Evolutionary conservation across 768 basidiomycete species (phyloP), one percentile per base, ranked within the genome.

Genomic region (Tephrocybe sp.): DNA sequence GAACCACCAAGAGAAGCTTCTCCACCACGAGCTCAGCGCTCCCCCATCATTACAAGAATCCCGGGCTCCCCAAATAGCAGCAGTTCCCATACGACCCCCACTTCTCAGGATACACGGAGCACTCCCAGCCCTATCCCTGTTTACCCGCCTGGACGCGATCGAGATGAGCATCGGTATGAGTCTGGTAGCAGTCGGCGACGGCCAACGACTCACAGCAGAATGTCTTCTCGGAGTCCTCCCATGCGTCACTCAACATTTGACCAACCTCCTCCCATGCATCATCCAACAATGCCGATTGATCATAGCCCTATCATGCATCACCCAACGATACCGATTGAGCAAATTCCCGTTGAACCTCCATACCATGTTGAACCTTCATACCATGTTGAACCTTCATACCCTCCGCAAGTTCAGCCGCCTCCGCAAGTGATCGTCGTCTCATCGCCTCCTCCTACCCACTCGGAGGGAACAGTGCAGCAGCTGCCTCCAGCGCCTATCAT

Each of bases 311-410:
- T n/a, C n/a, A n/a, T n/a, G n/a, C n/a, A n/a, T n/a, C 19, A 23
- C 5, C 40, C 12, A 11, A 17, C 40, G 22, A 40, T 32, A 22
- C 32, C 39, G 26, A 23, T 35, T 6, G 40, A 39, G 0, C 39
- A 39, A n/a, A 48, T 45, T 38, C 48, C 31, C 0, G 45, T 36
- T 22, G 33, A 31, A 10, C 56, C 51, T 45, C 51, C 49, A 22
- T 50, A 49, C 34, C 60, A 54, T 6, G 53, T 42, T 41, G 51
- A 57, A 16, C 60, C 45, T 14, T 48, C 51, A 14, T 59, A 48
- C 45, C 31, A 13, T 5, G 5, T 12, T 31, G 23, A 19, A 10
- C 23, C 16, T 39, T 22, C 33, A 12, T 31, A 6, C 31, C 39
- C 6, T 13, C 16, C 45, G 16, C 50, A 26, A 26, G 26, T 31